Evolutionary conservation across 345 rosid species (phyloP), one percentile per base, ranked within the genome.

Genomic region (Salix purpurea): DNA sequence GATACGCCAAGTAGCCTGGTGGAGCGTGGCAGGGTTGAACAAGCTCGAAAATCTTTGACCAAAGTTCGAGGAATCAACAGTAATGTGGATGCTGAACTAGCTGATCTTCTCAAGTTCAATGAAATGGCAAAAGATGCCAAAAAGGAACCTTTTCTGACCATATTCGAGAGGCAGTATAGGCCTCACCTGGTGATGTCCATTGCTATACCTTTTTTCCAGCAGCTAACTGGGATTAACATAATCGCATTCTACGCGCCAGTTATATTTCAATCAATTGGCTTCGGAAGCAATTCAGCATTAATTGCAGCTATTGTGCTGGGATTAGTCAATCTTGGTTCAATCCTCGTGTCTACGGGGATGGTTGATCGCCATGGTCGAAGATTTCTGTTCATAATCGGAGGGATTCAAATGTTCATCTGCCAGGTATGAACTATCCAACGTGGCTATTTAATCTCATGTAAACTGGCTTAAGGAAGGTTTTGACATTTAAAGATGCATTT

Each of bases 171-270:
- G 81, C 91, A 83, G 69, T 86, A 88, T 28, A 84, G 95, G 78
- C 95, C 94, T 62, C 97, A 92, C 58, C 82, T 91, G 13, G 90
- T 92, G 50, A 87, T 92, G 90, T 74, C 97, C 13, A 77, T 92
- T 60, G 89, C 84, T 11, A 86, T 92, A 61, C 95, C 92, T 0
- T 88, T 89, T 81, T 94, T 94, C 36, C 95, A 91, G 67, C 95
- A 91, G 79, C 71, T 94, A 7, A 94, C 95, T 0, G 98, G 97
- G 67, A 89, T 92, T 34, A 90, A 88, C 76, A 79, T 92, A 24
- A 87, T 91, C 61, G 97, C 94, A 24, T 94, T 94, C 72, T 94
- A 89, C 19, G 98, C 97, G 0, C 97, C 98, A 5, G 87, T 87
- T 36, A 79, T 91, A 5, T 92, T 92, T 80, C 89, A 89, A 61